A percentile compares a stretch with the other conserved stretches of the same genome.
Conservation (phyloP, 2,329 filamentous ascomycete genomes). For the Colletotrichum liriopes region DNA sequence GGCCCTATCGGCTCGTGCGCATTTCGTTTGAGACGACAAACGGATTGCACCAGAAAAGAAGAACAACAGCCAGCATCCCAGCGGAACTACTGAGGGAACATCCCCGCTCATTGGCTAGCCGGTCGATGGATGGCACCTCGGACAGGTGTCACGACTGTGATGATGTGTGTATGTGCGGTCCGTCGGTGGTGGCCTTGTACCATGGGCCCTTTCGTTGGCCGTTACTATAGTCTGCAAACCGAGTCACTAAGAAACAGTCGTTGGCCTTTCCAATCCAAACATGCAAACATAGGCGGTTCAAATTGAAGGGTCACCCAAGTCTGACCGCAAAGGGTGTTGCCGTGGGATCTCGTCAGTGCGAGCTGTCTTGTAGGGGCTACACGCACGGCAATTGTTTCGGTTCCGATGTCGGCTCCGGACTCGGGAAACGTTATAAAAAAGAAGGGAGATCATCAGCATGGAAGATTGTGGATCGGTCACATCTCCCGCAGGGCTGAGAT, state of each 20-base stretch:
- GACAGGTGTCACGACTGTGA: slow-evolving; percentile 26
- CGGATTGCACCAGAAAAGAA: not conserved
- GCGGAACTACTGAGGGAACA: slow-evolving; percentile 13
- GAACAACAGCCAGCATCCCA: not conserved
- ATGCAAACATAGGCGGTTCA: slow-evolving; percentile 5
- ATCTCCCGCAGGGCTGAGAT: not conserved
- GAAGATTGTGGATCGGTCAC: not conserved
- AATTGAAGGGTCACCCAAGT: slow-evolving; percentile 9
- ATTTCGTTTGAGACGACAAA: slow-evolving; percentile 36
- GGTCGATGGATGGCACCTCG: slow-evolving; percentile 30
- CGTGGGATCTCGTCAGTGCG: not conserved
- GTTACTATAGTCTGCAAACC: not conserved
- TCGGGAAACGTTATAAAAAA: no score
- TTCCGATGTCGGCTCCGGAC: slow-evolving; percentile 29
- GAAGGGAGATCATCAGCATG: not conserved
- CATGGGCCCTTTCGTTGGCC: not conserved
- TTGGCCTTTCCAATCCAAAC: not conserved
- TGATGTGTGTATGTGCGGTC: slow-evolving; percentile 7
- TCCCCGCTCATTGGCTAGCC: slow-evolving; percentile 21
- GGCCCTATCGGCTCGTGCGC: slow-evolving; percentile 31
- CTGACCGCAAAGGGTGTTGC: slow-evolving; percentile 1
- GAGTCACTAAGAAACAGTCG: not conserved
- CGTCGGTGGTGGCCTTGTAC: slow-evolving; percentile 4
- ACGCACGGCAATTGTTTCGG: not conserved
- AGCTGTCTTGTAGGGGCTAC: not conserved